phyloP scores from a whole-genome alignment of 495 filamentous ascomycete species.

The Usnea hakonensis region DNA sequence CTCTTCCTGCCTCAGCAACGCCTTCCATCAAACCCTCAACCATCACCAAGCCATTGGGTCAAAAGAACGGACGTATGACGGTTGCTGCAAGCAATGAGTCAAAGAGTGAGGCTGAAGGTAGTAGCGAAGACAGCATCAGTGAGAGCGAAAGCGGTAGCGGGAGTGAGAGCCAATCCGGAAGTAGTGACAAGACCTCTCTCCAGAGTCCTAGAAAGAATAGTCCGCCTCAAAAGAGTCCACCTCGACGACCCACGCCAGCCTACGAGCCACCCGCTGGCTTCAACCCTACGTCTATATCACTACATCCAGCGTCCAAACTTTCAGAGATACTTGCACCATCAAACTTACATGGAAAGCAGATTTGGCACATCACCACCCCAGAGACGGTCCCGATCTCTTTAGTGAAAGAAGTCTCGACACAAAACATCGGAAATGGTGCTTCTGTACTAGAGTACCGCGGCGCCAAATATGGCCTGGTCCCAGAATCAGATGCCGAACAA shows the following conservation, averaged over 20 bases:
- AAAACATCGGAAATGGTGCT: slow-evolving; percentile 28
- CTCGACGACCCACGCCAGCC: not conserved
- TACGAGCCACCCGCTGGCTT: slow-evolving; percentile 38
- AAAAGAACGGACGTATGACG: not conserved
- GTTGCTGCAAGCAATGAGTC: not conserved
- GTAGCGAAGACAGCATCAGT: slow-evolving; percentile 5
- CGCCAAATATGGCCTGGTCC: slow-evolving; percentile 29
- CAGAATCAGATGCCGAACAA: not conserved
- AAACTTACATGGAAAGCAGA: slow-evolving; percentile 40
- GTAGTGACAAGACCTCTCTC: slow-evolving; percentile 8
- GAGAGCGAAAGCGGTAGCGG: not conserved
- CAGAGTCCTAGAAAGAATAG: not conserved
- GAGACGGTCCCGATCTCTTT: slow-evolving; percentile 36
- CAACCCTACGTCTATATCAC: slow-evolving; percentile 19
- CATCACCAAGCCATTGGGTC: not conserved
- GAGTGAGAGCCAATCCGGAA: slow-evolving; percentile 8
- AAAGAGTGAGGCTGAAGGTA: not conserved
- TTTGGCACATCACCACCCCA: slow-evolving; percentile 51
- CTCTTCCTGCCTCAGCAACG: not conserved
- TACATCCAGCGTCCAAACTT: slow-evolving; percentile 18
- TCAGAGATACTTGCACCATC: slow-evolving; percentile 21
- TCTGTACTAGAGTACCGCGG: slow-evolving; percentile 33
- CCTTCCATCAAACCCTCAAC: not conserved
- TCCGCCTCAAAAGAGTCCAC: not conserved
- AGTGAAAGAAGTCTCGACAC: slow-evolving; percentile 35